Conservation (phyloP, 768 basidiomycete species). For the Obba rivulosa region DNA sequence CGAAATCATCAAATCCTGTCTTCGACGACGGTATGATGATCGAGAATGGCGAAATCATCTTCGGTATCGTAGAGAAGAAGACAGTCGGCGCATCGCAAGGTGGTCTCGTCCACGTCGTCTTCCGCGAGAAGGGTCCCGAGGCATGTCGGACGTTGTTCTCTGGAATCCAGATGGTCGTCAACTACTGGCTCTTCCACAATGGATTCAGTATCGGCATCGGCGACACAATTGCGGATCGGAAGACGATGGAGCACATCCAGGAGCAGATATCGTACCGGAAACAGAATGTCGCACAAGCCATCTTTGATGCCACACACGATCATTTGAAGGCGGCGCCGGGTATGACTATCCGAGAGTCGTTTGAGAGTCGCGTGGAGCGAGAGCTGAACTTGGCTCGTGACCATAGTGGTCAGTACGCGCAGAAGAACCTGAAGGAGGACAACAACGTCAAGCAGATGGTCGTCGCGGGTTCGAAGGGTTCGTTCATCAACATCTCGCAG, state of each 20-base stretch:
- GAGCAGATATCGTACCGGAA: conserved; percentile 80
- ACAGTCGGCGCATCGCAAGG: conserved; percentile 96
- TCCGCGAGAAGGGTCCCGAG: conserved; percentile 96
- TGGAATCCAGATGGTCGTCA: conserved; percentile 91
- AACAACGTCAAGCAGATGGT: conserved; percentile 99
- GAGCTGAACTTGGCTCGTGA: conserved; percentile 95
- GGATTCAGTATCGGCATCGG: conserved; percentile 99
- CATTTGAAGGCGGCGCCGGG: conserved; percentile 86
- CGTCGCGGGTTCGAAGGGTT: conserved; percentile 96
- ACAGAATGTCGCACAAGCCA: conserved; percentile 68
- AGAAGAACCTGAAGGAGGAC: conserved; percentile 95
- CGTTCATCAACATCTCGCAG: conserved; percentile 99
- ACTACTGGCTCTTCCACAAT: conserved; percentile 98
- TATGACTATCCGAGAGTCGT: conserved; percentile 99
- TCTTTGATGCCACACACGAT: conserved; percentile 82
- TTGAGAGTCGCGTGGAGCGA: conserved; percentile 88
- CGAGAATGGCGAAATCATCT: conserved; percentile 94
- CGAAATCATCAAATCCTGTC: conserved; percentile 73
- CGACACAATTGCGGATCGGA: conserved; percentile 91
- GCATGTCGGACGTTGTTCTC: conserved; percentile 87
- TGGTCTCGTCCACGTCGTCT: conserved; percentile 93
- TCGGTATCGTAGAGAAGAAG: conserved; percentile 96
- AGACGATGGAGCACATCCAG: conserved; percentile 85
- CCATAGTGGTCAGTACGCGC: conserved; percentile 91
- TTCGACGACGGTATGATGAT: conserved; percentile 94